Conservation (phyloP, 495 filamentous ascomycete genomes). For the Neurospora tetraspora region DNA sequence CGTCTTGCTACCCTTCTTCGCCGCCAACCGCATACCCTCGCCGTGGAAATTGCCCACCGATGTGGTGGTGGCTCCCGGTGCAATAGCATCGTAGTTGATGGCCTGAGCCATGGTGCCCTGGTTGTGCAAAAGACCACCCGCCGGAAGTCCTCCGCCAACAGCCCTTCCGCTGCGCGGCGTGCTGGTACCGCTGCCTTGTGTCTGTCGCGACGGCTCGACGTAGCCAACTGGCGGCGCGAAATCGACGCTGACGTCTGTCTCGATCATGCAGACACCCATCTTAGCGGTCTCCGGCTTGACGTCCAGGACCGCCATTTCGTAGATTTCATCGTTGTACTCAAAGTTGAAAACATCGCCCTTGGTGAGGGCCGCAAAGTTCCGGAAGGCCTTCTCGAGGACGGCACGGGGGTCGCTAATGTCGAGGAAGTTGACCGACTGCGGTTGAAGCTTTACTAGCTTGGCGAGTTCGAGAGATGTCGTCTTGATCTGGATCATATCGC, state of each 20-base stretch:
- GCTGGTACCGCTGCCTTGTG: slow-evolving; percentile 47
- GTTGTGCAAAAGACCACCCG: slow-evolving; percentile 63
- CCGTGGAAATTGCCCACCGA: slow-evolving; percentile 66
- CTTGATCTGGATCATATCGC: slow-evolving; percentile 89
- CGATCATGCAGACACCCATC: slow-evolving; percentile 80
- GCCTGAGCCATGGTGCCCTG: slow-evolving; percentile 92
- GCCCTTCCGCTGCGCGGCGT: slow-evolving; percentile 42
- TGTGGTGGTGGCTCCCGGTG: slow-evolving; percentile 58
- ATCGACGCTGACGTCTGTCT: slow-evolving; percentile 91
- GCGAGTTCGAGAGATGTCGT: slow-evolving; percentile 85
- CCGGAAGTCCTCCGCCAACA: slow-evolving; percentile 38
- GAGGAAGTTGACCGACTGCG: slow-evolving; percentile 82
- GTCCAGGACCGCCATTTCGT: slow-evolving; percentile 85
- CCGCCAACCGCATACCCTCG: slow-evolving; percentile 66
- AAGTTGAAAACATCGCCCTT: slow-evolving; percentile 92
- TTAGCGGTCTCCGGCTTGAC: slow-evolving; percentile 72
- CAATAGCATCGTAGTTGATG: slow-evolving; percentile 94
- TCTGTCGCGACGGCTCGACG: slow-evolving; percentile 62
- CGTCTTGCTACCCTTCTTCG: slow-evolving; percentile 70
- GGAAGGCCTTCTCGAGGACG: slow-evolving; percentile 92
- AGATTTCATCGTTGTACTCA: slow-evolving; percentile 85
- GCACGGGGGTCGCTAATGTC: slow-evolving; percentile 96
- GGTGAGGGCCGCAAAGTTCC: slow-evolving; percentile 87
- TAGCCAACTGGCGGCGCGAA: slow-evolving; percentile 92
- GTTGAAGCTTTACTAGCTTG: slow-evolving; percentile 88